Base-by-base conservation (phyloP, 2,329 filamentous ascomycete genomes). In the Cytospora piceicola region DNA sequence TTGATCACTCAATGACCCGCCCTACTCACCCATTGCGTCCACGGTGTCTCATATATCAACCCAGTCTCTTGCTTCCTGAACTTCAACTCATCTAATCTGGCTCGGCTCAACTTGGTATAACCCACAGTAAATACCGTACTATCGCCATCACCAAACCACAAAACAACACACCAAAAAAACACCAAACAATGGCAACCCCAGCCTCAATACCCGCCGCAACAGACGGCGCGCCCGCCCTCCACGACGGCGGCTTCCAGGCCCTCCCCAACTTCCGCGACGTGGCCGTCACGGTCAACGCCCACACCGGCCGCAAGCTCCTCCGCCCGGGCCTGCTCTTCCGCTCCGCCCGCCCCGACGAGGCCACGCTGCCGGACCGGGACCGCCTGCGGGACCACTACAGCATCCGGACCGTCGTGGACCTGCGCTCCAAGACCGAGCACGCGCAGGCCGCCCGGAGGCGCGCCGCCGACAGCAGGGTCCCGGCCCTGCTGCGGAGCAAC, bases 241-340 rank as follows among this genome's bases (percentile, higher is more conserved):
- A 68, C 42, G 64, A 68, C 17, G 59, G 72, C 55, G 46, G 71
- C 14, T 80, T 90, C 70, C 81, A 88, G 66, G 83, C 83, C 61
- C 82, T 94, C 59, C 78, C 89, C 71, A 94, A 94, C 75, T 92
- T 94, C 73, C 87, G 92, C 65, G 91, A 94, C 80, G 88, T 94
- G 53, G 90, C 88, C 51, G 79, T 81, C 68, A 88, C 86, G 0
- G 81, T 92, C 70, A 93, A 93, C 71, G 73, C 77, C 30, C 83
- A 83, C 67, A 75, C 86, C 5, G 83, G 70, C 78, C 72, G 46
- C 14, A 42, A 27, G 12, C 68, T 81, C 34, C 68, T 92, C 58
- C 83, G 81, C 68, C 86, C 90, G 73, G 87, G 88, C 4, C 74
- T 87, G n/a, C 73, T 93, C 27, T 92, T 85, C 74, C 86, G 90